Evolutionary conservation across 1,284 basidiomycete genomes (phyloP).

Genomic region (Melampsora larici-populina): DNA sequence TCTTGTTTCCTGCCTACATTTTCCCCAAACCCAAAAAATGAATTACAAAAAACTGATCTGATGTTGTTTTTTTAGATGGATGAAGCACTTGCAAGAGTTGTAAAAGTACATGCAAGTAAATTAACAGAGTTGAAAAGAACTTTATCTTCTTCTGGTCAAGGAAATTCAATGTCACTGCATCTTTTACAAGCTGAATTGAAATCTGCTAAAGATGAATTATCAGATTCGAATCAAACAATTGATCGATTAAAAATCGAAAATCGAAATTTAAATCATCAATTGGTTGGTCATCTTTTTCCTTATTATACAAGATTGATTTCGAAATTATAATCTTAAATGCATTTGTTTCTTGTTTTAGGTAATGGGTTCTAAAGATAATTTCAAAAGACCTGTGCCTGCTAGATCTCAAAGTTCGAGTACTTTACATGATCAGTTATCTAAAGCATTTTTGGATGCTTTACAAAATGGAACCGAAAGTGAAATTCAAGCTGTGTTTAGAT

Average conservation of each 20-base stretch:
- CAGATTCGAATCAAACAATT: background rate
- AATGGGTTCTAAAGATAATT: background rate
- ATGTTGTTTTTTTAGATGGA: constrained; percentile 15
- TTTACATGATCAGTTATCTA: background rate
- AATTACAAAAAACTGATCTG: background rate
- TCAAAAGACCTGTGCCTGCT: background rate
- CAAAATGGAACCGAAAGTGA: background rate
- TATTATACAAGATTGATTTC: background rate
- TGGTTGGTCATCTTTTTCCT: background rate
- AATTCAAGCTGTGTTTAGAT: background rate
- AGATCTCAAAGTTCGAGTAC: background rate
- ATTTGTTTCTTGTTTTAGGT: background rate
- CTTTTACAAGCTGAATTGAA: constrained; percentile 40
- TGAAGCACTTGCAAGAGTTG: constrained; percentile 17
- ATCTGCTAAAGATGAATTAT: constrained; percentile 9
- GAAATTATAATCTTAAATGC: background rate
- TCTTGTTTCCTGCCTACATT: no score
- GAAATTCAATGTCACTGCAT: constrained; percentile 38
- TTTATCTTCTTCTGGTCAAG: constrained; percentile 17
- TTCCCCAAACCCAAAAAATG: no score
- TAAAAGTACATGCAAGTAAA: constrained; percentile 29
- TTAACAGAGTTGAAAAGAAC: constrained; percentile 4
- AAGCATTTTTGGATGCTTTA: background rate
- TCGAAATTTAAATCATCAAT: background rate
- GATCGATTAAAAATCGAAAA: background rate